Base-by-base conservation (phyloP, 2,329 filamentous ascomycete genomes). In the Fusarium chaquense region DNA sequence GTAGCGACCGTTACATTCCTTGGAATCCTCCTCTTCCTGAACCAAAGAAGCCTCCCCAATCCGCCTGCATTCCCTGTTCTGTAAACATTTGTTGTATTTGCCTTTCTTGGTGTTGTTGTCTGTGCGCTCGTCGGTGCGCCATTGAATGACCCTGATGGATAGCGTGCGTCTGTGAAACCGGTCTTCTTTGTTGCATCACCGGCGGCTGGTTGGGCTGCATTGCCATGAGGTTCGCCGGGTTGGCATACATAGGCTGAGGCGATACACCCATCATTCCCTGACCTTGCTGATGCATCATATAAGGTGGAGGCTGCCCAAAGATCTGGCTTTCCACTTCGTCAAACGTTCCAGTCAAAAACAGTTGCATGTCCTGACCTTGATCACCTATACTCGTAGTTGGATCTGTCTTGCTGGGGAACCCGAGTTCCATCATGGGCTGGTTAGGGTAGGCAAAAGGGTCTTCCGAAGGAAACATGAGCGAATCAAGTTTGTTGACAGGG, bases 391-490 rank as follows among this genome's bases (percentile, higher is more conserved):
- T 74, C 65, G 77, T 69, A 33, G 79, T 70, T 70, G 78, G 67
- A 57, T 76, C 76, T n/a, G 77, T 72, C 65, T 78, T 79, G 30
- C 75, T 70, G 28, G 79, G 79, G 71, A 78, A 82, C 12, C 83
- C 83, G 41, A 87, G 82, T 71, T 88, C 84, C 81, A 91, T 89
- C 82, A 91, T 88, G 1, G 91, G 89, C 69, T 93, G 91, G 73
- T 91, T 93, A 0, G 91, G 92, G 73, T 95, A 96, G 0, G 90
- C 91, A 67, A 95, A 91, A 0, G 92, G 91, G 73, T 95, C 92
- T 35, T 88, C 86, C 0, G 91, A 91, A 2, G 91, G 90, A 74
- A 95, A 95, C 90, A 95, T 94, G 81, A 94, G 88, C 5, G 90
- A 88, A 62, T 90, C 90, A 9, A 94, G 85, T 76, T 93, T 91